phyloP scores from a whole-genome alignment of 164 flowering plant species.

The Berberis thunbergii region DNA sequence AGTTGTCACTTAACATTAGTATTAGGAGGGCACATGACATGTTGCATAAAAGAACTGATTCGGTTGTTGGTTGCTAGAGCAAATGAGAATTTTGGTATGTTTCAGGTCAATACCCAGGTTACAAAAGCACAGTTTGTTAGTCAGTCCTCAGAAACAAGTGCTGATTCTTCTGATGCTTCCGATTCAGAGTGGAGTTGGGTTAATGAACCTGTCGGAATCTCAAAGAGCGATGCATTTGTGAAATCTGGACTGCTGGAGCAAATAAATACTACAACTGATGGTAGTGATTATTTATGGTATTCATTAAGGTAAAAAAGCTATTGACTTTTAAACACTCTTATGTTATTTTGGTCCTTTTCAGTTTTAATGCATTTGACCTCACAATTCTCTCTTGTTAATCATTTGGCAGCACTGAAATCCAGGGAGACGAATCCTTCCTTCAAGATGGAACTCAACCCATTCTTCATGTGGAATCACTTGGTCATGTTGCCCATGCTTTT shows the following conservation, averaged over 20 bases:
- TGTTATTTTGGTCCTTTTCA: not conserved
- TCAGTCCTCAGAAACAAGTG: slow-evolving; percentile 26
- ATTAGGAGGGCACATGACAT: too few relatives aligned
- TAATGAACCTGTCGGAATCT: slow-evolving; percentile 81
- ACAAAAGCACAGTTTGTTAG: slow-evolving; percentile 27
- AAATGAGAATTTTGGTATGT: not conserved
- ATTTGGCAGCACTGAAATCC: slow-evolving; percentile 44
- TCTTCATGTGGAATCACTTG: slow-evolving; percentile 85
- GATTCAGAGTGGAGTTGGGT: slow-evolving; percentile 74
- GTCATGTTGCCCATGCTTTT: slow-evolving; percentile 79
- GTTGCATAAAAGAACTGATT: too few relatives aligned
- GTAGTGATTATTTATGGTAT: slow-evolving; percentile 97
- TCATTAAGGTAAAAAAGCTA: slow-evolving; percentile 56
- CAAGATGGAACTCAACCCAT: slow-evolving; percentile 51
- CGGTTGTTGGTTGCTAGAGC: not conserved
- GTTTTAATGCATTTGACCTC: slow-evolving; percentile 1
- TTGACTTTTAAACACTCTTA: not conserved
- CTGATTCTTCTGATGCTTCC: slow-evolving; percentile 29
- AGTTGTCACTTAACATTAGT: too few relatives aligned
- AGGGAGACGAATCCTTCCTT: slow-evolving; percentile 51
- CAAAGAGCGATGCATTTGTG: slow-evolving; percentile 47
- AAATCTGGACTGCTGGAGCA: slow-evolving; percentile 72
- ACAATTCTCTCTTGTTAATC: not conserved
- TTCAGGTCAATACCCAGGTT: slow-evolving; percentile 65
- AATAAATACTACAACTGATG: slow-evolving; percentile 89